phyloP scores from a whole-genome alignment of 352 stramenopile species.

The Labyrinthula sp. region DNA sequence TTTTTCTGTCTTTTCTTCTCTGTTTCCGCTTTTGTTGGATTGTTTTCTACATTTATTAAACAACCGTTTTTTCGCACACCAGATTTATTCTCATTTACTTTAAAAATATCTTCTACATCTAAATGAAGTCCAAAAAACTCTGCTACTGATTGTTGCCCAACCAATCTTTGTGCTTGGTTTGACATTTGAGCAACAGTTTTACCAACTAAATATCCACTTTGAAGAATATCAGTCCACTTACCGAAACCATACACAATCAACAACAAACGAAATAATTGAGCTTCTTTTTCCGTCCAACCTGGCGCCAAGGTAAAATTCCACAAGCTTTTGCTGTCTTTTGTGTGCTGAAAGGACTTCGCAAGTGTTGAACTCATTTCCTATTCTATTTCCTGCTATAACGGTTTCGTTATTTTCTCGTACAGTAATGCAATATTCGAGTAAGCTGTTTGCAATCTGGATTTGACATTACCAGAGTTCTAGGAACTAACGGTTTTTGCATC shows the following conservation, averaged over 20 bases:
- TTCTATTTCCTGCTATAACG: too few species aligned
- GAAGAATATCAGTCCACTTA: conserved; percentile 21
- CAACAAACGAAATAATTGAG: conserved; percentile 22
- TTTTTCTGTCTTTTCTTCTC: too few species aligned
- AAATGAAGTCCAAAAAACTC: conserved; percentile 26
- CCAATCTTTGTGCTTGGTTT: conserved; percentile 21
- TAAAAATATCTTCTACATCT: conserved; percentile 13
- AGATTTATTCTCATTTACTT: conserved; percentile 11
- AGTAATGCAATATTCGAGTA: too few species aligned
- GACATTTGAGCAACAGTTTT: conserved; percentile 25
- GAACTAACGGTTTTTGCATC: too few species aligned
- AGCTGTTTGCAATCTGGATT: too few species aligned
- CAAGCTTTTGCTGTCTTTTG: conserved; percentile 25
- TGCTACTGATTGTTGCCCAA: conserved; percentile 23
- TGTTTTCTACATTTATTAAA: conserved; percentile 26
- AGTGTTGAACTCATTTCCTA: background rate
- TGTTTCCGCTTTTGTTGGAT: background rate
- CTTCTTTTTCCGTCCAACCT: conserved; percentile 30
- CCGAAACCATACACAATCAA: conserved; percentile 28
- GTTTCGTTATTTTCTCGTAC: too few species aligned
- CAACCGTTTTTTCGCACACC: conserved; percentile 25
- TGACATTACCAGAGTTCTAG: too few species aligned
- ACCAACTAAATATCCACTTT: conserved; percentile 8
- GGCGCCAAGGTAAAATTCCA: conserved; percentile 28
- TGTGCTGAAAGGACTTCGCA: conserved; percentile 17